A percentile compares a stretch with the other conserved stretches of the same genome.
These are phyloP conservation scores for Podospora pseudocomata DNA, from an alignment of 495 filamentous ascomycete species.

Conservation along the genomic window DNA sequence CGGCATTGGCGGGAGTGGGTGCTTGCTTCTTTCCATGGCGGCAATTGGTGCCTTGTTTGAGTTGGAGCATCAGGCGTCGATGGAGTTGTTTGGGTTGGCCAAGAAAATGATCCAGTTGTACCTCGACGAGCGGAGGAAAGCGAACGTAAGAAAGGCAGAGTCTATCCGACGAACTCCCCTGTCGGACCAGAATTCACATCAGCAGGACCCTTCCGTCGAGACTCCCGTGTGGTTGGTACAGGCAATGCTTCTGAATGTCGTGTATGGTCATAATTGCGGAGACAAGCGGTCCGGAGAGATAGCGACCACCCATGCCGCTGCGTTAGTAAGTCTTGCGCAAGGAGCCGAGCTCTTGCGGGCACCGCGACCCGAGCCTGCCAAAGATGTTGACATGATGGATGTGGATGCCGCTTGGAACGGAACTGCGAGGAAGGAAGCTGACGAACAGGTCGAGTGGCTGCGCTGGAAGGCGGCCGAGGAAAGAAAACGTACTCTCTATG, in stretches of 20 bases:
- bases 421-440: slow-evolving; percentile 46
- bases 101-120: slow-evolving; percentile 94
- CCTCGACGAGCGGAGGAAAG: slow-evolving; percentile 87
- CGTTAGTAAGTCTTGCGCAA: slow-evolving; percentile 85
- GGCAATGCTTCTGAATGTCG: slow-evolving; percentile 93
- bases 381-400: slow-evolving; percentile 44
- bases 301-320: slow-evolving; percentile 85
- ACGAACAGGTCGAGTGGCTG: slow-evolving; percentile 81
- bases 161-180: slow-evolving; percentile 54
- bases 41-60: slow-evolving; percentile 96
- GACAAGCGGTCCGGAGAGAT: slow-evolving; percentile 89
- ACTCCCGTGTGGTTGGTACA: slow-evolving; percentile 98
- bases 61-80: slow-evolving; percentile 70
- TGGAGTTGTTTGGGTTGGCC: slow-evolving; percentile 85
- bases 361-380: slow-evolving; percentile 38
- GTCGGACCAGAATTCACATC: slow-evolving; percentile 45
- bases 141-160: slow-evolving; percentile 77
- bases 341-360: slow-evolving; percentile 72
- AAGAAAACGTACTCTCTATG: slow-evolving; percentile 88
- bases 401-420: slow-evolving; percentile 49
- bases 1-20: slow-evolving; percentile 78
- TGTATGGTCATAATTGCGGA: slow-evolving; percentile 93
- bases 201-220: slow-evolving; percentile 65
- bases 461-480: slow-evolving; percentile 87
- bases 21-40: slow-evolving; percentile 90